Percentiles rank a stretch among this genome's conserved stretches.
phyloP scores from a whole-genome alignment of 257 asterid genomes.

The Fraxinus pennsylvanica region DNA sequence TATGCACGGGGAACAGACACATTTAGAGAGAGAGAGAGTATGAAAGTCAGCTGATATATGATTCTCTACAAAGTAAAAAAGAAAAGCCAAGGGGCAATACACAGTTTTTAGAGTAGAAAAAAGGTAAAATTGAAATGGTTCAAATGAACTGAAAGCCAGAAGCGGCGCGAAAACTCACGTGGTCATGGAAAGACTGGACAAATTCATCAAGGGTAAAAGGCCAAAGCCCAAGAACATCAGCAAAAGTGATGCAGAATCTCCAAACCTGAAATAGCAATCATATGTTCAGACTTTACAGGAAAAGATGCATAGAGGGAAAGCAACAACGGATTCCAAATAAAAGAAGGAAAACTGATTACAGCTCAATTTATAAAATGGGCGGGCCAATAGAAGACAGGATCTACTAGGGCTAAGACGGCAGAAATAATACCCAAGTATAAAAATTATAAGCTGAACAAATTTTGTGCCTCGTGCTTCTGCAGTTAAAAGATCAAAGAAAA shows the following conservation, averaged over 20 bases:
- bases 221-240: conserved; percentile 97
- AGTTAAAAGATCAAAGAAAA: not conserved
- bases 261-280: conserved; percentile 65
- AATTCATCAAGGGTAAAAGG: conserved; percentile 97
- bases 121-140: conserved; percentile 3
- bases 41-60: not conserved
- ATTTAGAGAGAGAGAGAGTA: not conserved
- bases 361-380: not conserved
- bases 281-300: conserved; percentile 18
- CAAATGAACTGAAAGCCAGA: conserved; percentile 17
- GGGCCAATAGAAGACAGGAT: not conserved
- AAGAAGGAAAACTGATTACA: not conserved
- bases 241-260: conserved; percentile 92
- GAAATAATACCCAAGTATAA: not conserved
- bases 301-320: conserved; percentile 1
- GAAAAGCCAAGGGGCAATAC: not conserved
- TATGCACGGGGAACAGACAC: not conserved
- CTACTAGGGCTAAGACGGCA: not conserved
- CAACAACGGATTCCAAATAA: conserved; percentile 1
- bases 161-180: conserved; percentile 55
- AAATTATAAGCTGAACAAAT: not conserved
- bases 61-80: not conserved
- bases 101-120: not conserved
- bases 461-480: not conserved
- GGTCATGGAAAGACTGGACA: conserved; percentile 89